Evolutionary conservation across 192 early-diverging fungal genomes (phyloP).

Genomic region (Chytriomyces hyalinus): DNA sequence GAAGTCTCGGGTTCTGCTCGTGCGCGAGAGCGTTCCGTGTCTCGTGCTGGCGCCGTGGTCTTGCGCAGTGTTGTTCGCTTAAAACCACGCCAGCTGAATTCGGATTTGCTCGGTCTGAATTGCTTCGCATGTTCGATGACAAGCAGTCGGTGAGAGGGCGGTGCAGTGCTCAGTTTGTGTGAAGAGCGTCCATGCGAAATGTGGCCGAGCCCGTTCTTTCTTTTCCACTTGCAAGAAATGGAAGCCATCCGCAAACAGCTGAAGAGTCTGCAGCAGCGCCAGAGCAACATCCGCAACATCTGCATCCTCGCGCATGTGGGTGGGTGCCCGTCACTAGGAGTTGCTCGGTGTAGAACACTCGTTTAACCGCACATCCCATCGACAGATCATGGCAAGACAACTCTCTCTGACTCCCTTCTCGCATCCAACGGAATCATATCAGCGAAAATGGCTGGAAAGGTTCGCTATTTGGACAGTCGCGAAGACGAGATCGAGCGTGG

Average conservation of each 20-base stretch:
- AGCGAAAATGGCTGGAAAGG: constrained; percentile 90
- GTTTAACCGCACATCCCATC: background rate
- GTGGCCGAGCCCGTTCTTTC: background rate
- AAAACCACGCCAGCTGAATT: too few relatives aligned
- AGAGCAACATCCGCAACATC: constrained; percentile 83
- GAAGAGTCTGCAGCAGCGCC: background rate
- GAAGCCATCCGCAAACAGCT: constrained; percentile 19
- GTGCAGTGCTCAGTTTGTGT: background rate
- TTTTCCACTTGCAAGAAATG: background rate
- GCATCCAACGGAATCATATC: constrained; percentile 99
- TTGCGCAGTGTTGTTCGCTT: too few relatives aligned
- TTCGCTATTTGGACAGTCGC: constrained; percentile 93
- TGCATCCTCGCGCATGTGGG: constrained; percentile 99
- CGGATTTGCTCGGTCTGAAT: too few relatives aligned
- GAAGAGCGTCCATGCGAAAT: background rate
- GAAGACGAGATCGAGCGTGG: constrained; percentile 98
- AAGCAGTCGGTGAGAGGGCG: too few relatives aligned
- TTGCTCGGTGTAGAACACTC: background rate
- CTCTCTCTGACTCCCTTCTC: constrained; percentile 90
- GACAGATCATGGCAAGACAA: constrained; percentile 76
- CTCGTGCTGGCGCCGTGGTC: too few relatives aligned
- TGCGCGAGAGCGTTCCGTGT: too few relatives aligned
- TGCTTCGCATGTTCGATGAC: too few relatives aligned
- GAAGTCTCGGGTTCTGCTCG: too few relatives aligned
- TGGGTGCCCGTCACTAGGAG: constrained; percentile 61